Percentiles rank a stretch among this genome's conserved stretches.
Evolutionary conservation across 2,329 filamentous ascomycete genomes (phyloP).

Genomic region (Lasiodiplodia gonubiensis): DNA sequence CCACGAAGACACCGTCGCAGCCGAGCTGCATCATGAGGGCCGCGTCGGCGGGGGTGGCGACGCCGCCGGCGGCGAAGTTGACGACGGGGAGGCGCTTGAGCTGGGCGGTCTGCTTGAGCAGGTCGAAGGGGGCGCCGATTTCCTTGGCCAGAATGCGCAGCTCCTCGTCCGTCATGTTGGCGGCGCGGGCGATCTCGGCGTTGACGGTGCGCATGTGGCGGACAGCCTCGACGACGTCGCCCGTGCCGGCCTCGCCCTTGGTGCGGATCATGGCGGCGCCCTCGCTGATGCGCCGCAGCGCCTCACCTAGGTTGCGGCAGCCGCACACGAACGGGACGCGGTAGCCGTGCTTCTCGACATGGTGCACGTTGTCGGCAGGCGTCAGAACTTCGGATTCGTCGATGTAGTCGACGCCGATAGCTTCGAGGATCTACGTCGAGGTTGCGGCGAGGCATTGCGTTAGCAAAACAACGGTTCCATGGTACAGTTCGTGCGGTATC

Average conservation of each 20-base stretch:
- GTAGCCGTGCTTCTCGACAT: constrained; percentile 88
- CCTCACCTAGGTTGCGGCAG: constrained; percentile 92
- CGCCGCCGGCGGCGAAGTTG: constrained; percentile 97
- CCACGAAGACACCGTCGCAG: constrained; percentile 97
- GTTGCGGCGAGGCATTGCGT: neutral
- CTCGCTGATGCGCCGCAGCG: constrained; percentile 86
- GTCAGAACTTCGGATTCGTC: constrained; percentile 98
- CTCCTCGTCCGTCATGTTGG: constrained; percentile 69
- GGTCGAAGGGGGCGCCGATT: constrained; percentile 75
- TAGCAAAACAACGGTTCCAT: neutral
- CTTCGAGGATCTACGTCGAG: constrained; percentile 94
- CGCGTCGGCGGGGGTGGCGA: constrained; percentile 98
- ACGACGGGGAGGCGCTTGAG: constrained; percentile 90
- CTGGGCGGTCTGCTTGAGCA: constrained; percentile 86
- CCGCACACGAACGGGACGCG: constrained; percentile 93
- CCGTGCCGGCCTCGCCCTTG: constrained; percentile 96
- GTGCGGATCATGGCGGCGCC: constrained; percentile 99
- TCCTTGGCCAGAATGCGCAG: constrained; percentile 81
- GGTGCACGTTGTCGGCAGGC: constrained; percentile 86
- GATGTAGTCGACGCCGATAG: constrained; percentile 95
- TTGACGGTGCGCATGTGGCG: constrained; percentile 94
- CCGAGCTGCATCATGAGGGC: constrained; percentile 99
- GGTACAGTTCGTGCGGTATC: constrained; percentile 3
- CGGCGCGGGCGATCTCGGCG: constrained; percentile 76
- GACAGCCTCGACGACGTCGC: constrained; percentile 95